These are phyloP conservation scores for Gracilariopsis chorda DNA, from an alignment of 23 red algal genomes.

Conservation along the genomic window DNA sequence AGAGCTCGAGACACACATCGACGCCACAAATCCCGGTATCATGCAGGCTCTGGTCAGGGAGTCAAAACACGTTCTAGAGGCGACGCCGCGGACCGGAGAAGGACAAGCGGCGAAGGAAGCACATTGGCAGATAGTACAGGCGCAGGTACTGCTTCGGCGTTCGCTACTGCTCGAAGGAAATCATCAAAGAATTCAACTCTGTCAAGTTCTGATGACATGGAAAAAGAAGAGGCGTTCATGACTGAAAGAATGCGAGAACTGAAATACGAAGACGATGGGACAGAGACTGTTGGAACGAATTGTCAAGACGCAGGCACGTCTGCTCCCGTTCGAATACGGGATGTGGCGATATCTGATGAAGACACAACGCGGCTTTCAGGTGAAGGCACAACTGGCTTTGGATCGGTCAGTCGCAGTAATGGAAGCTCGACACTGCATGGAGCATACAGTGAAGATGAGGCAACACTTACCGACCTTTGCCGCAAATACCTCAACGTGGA, in stretches of 20 bases:
- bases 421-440: background rate
- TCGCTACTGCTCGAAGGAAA: too few relatives aligned
- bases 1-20: background rate
- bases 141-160: too few relatives aligned
- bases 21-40: background rate
- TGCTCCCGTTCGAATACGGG: background rate
- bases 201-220: background rate
- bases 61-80: background rate
- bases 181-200: background rate
- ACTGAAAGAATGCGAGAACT: background rate
- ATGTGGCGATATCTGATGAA: background rate
- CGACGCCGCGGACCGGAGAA: background rate
- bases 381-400: background rate
- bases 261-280: background rate
- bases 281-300: background rate
- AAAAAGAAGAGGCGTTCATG: constrained; percentile 16
- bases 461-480: background rate
- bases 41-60: background rate
- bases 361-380: background rate
- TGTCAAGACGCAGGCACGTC: background rate
- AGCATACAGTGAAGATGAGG: background rate
- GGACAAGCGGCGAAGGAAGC: background rate
- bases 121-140: background rate
- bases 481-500: constrained; percentile 39
- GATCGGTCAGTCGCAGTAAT: background rate